These are phyloP conservation scores for sunflower (Helianthus annuus) DNA, from an alignment of 129 eudicot species.

Conservation along the genomic window HanXRQr2.0-SUNRISE NC_035439.2:126154869-126155368, in stretches of 20 bases:
- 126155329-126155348: slow-evolving; percentile 68
- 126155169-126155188: slow-evolving; percentile 62
- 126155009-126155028: slow-evolving; percentile 57
- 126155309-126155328: slow-evolving; percentile 84
- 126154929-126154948: slow-evolving; percentile 34
- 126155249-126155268: slow-evolving; percentile 72
- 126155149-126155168: slow-evolving; percentile 70
- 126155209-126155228: slow-evolving; percentile 69
- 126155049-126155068: slow-evolving; percentile 60
- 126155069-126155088: slow-evolving; percentile 45
- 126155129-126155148: slow-evolving; percentile 66
- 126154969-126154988: slow-evolving; percentile 49
- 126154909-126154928: slow-evolving; percentile 23
- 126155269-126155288: slow-evolving; percentile 93
- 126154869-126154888: slow-evolving; percentile 63
- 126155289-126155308: slow-evolving; percentile 66
- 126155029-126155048: slow-evolving; percentile 58
- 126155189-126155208: slow-evolving; percentile 70
- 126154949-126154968: slow-evolving; percentile 31
- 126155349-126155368: slow-evolving; percentile 84
- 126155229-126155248: slow-evolving; percentile 69
- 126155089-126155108: slow-evolving; percentile 32
- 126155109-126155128: slow-evolving; percentile 44
- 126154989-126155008: slow-evolving; percentile 48
- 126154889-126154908: slow-evolving; percentile 57